Conservation (phyloP, 352 stramenopile genomes). For the Globisporangium takayamanum region DNA sequence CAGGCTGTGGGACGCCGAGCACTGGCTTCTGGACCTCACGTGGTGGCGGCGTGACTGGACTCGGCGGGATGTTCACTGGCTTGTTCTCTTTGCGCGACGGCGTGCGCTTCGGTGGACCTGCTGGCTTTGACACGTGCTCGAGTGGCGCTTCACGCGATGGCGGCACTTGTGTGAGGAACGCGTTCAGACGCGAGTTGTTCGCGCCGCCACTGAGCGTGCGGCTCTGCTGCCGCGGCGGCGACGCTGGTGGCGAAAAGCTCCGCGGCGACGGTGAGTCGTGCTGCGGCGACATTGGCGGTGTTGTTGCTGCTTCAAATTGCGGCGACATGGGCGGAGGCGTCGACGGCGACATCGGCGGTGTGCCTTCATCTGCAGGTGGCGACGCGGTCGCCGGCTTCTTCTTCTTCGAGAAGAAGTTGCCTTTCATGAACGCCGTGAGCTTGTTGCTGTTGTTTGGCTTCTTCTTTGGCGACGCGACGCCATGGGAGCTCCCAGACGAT, state of each 20-base stretch:
- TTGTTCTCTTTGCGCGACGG: conserved; percentile 34
- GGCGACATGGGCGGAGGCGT: conserved; percentile 53
- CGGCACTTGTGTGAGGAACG: conserved; percentile 72
- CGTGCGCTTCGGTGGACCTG: conserved; percentile 47
- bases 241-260: conserved; percentile 13
- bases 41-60: conserved; percentile 20
- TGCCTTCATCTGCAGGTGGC: conserved; percentile 35
- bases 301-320: conserved; percentile 21
- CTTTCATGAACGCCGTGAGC: conserved; percentile 76
- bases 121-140: conserved; percentile 47
- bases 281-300: conserved; percentile 16
- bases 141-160: conserved; percentile 45
- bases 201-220: conserved; percentile 39
- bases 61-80: conserved; percentile 12
- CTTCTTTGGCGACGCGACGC: conserved; percentile 42
- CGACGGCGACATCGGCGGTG: conserved; percentile 38
- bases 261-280: conserved; percentile 2
- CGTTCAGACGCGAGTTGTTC: conserved; percentile 60
- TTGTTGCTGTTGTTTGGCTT: conserved; percentile 52
- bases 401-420: conserved; percentile 65
- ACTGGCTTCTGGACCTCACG: conserved; percentile 16
- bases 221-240: conserved; percentile 22
- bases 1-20: conserved; percentile 15
- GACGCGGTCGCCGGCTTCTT: conserved; percentile 38
- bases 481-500: conserved; percentile 51